These are phyloP conservation scores for Hippophae tibetana DNA, from an alignment of 306 rosid genomes.

Conservation along the genomic window DNA sequence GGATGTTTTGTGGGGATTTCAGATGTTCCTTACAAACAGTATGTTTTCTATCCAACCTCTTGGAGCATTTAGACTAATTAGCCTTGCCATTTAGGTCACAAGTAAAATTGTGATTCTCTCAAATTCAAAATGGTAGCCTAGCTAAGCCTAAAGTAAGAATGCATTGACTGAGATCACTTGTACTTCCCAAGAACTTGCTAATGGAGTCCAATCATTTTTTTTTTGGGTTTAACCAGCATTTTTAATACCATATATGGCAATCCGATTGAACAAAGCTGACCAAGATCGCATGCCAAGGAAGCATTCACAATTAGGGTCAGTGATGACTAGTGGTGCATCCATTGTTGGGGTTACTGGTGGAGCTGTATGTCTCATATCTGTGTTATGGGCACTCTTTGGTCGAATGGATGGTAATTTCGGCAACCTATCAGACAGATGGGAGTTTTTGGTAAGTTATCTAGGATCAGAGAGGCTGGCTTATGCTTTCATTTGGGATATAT, in stretches of 20 bases:
- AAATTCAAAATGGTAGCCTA: background rate
- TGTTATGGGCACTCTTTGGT: slow-evolving; percentile 60
- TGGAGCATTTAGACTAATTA: slow-evolving; percentile 10
- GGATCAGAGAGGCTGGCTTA: slow-evolving; percentile 87
- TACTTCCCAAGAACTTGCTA: slow-evolving; percentile 2
- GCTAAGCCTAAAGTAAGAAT: background rate
- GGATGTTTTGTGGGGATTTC: slow-evolving; percentile 68
- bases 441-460: slow-evolving; percentile 56
- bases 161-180: background rate
- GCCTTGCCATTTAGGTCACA: slow-evolving; percentile 5
- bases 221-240: slow-evolving; percentile 49
- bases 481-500: slow-evolving; percentile 94
- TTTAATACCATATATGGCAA: slow-evolving; percentile 93
- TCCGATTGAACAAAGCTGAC: slow-evolving; percentile 60
- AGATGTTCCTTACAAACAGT: slow-evolving; percentile 96
- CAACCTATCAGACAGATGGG: slow-evolving; percentile 53
- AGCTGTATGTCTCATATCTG: slow-evolving; percentile 45
- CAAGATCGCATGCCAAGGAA: slow-evolving; percentile 25
- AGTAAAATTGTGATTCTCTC: background rate
- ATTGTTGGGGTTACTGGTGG: slow-evolving; percentile 70
- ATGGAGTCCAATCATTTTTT: background rate
- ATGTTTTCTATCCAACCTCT: slow-evolving; percentile 19
- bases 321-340: slow-evolving; percentile 57
- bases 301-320: slow-evolving; percentile 47
- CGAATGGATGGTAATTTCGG: slow-evolving; percentile 62